phyloP scores from a whole-genome alignment of 176 grass and related monocot genomes.

The Ensete ventricosum region DNA sequence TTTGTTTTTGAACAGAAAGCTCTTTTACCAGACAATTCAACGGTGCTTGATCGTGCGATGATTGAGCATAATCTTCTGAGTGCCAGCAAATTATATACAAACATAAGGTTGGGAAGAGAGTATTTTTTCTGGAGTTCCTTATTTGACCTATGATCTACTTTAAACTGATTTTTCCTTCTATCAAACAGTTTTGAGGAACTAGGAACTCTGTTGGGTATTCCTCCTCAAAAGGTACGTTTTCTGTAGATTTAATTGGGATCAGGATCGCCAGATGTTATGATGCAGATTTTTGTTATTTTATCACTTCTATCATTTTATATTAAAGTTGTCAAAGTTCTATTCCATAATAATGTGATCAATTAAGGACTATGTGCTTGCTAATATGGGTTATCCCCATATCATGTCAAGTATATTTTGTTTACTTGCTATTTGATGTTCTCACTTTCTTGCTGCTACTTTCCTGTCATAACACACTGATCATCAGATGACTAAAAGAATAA shows the following conservation, averaged over 20 bases:
- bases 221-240: conserved; percentile 60
- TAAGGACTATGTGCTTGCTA: too few relatives aligned
- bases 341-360: too few relatives aligned
- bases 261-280: too few relatives aligned
- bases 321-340: too few relatives aligned
- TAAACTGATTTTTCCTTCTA: conserved; percentile 16
- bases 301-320: too few relatives aligned
- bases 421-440: too few relatives aligned
- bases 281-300: too few relatives aligned
- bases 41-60: conserved; percentile 95
- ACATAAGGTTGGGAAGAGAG: conserved; percentile 61
- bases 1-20: conserved; percentile 64
- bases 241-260: neutral
- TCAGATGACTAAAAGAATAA: too few relatives aligned
- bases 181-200: conserved; percentile 79
- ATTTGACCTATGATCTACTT: conserved; percentile 5
- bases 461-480: too few relatives aligned
- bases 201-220: conserved; percentile 88
- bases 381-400: too few relatives aligned
- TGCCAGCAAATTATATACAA: conserved; percentile 94
- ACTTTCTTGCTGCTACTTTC: too few relatives aligned
- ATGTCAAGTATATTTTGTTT: too few relatives aligned
- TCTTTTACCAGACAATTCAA: conserved; percentile 83
- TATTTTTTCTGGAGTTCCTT: neutral
- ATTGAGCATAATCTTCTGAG: conserved; percentile 99